Evolutionary conservation across 106 monocot species (phyloP), one percentile per base, ranked within the genome.

Genomic region (Allium cepa): DNA sequence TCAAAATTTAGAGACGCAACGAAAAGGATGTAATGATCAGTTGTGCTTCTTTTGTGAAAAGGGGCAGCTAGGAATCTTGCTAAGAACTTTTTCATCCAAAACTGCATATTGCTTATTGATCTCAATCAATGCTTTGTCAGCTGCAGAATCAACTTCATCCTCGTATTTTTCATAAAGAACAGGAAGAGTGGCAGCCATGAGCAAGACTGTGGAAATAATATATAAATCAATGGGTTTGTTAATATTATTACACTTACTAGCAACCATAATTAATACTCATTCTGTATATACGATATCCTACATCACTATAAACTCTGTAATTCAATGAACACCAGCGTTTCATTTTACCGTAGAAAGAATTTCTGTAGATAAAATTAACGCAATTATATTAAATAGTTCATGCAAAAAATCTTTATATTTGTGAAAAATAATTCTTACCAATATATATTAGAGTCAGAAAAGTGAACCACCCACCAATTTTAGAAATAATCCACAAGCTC

Each of bases 381-480:
- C 60, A 60, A 10, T 4, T 1, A 60, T 26, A 4, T 9, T 7
- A 8, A 60, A 18, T 9, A 10, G 13, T 7, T 8, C 16, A 63
- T 2, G 11, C 4, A 3, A 13, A 46, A 63, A 46, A 47, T 7
- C 9, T 46, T 26, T 15, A 47, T 63, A 47, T 13, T 9, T 49
- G 27, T 63, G 52, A 17, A 9, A 10, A 78, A 5, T 36, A 36
- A 36, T 36, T 36, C 84, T 81, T 3, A 88, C 88, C 64, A 56
- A 79, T 71, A 59, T 88, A 88, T 62, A 46, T 72, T 3, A 84
- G 76, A 61, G 81, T 88, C 70, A 88, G 60, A 52, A 84, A 84
- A 62, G 67, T 88, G 76, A 79, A 84, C 78, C 88, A 88, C 50
- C 75, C 73, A 17, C 84, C 84, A 48, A 84, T 58, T 13, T 81